Percentiles rank a stretch among this genome's conserved stretches.
These are phyloP conservation scores for Pichia sp. DNA, from an alignment of 1,139 yeast species.

Conservation along the genomic window DNA sequence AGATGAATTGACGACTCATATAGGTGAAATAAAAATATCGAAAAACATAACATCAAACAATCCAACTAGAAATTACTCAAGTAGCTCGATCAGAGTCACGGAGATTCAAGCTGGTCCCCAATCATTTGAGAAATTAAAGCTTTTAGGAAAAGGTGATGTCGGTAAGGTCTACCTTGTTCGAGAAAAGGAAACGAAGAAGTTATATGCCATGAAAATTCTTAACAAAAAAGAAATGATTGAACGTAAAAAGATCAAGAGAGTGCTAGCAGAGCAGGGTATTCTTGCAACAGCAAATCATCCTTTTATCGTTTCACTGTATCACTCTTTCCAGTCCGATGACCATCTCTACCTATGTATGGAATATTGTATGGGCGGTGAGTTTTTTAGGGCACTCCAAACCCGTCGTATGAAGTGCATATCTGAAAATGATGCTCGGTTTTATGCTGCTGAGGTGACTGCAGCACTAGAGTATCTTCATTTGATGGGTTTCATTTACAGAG, in stretches of 20 bases:
- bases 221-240: constrained; percentile 91
- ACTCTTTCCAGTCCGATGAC: constrained; percentile 93
- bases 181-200: constrained; percentile 67
- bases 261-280: constrained; percentile 94
- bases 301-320: constrained; percentile 91
- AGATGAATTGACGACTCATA: constrained; percentile 47
- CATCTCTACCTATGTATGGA: constrained; percentile 96
- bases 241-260: constrained; percentile 90
- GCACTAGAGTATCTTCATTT: constrained; percentile 92
- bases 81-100: constrained; percentile 65
- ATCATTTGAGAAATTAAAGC: constrained; percentile 81
- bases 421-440: constrained; percentile 87
- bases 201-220: constrained; percentile 91
- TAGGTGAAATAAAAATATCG: constrained; percentile 45
- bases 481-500: constrained; percentile 95
- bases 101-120: constrained; percentile 80
- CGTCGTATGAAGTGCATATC: constrained; percentile 79
- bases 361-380: constrained; percentile 99
- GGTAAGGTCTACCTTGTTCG: constrained; percentile 92
- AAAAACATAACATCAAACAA: constrained; percentile 16
- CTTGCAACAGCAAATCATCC: constrained; percentile 95
- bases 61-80: constrained; percentile 57
- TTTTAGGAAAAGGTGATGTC: constrained; percentile 95
- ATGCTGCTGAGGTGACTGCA: constrained; percentile 99
- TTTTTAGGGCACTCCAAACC: constrained; percentile 92